Evolutionary conservation across 2,329 filamentous ascomycete species (phyloP).

Genomic region (Ophiostoma montium): DNA sequence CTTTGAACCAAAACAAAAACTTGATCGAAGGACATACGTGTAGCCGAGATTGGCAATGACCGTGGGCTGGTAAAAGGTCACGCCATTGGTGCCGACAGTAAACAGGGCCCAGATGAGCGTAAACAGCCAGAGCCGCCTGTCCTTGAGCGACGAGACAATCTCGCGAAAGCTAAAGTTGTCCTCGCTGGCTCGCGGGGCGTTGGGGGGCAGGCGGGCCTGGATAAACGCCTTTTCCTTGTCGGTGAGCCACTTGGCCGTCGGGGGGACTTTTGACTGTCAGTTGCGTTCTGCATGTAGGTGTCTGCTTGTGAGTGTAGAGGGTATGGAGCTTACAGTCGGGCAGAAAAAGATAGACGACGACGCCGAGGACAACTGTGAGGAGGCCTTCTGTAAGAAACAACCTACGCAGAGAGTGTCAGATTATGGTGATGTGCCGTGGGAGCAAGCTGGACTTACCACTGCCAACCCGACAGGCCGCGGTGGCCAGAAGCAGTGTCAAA

Average conservation of each 20-base stretch:
- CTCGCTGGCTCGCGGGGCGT: slow-evolving; percentile 28
- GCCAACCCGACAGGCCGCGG: slow-evolving; percentile 22
- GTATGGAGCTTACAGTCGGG: slow-evolving; percentile 32
- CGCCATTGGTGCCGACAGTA: slow-evolving; percentile 29
- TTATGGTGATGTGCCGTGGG: too few species aligned
- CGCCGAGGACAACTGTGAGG: slow-evolving; percentile 30
- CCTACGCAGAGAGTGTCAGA: too few species aligned
- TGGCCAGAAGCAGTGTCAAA: slow-evolving; percentile 26
- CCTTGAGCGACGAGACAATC: slow-evolving; percentile 24
- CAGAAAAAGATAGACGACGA: slow-evolving; percentile 36
- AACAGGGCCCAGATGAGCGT: slow-evolving; percentile 31
- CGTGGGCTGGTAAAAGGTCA: slow-evolving; percentile 28
- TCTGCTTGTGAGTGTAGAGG: neutral
- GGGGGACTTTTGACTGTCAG: slow-evolving; percentile 20
- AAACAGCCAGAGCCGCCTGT: slow-evolving; percentile 31
- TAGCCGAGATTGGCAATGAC: slow-evolving; percentile 24
- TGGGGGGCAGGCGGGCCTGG: slow-evolving; percentile 29
- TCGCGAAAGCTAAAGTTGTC: slow-evolving; percentile 26
- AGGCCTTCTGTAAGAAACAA: slow-evolving; percentile 31
- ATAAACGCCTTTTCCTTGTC: slow-evolving; percentile 33
- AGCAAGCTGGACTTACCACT: too few species aligned
- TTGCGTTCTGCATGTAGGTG: slow-evolving; percentile 10
- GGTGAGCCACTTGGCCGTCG: slow-evolving; percentile 29
- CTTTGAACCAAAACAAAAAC: neutral
- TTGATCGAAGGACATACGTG: slow-evolving; percentile 1